Base-by-base conservation (phyloP, 2,329 filamentous ascomycete species). In the Aspergillus udagawae region DNA sequence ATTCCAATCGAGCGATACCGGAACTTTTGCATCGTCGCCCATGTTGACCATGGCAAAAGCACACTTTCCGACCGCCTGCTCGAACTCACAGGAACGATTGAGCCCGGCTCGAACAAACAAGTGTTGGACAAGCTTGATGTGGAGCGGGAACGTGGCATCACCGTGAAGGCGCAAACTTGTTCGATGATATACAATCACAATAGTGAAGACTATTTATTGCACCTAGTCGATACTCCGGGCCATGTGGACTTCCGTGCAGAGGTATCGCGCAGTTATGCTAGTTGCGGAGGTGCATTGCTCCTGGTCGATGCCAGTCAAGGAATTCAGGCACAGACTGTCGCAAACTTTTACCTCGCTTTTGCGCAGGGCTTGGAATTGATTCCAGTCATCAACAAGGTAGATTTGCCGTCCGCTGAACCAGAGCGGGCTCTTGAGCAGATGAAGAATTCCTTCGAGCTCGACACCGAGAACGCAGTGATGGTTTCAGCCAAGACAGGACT, bases 1-100 rank as follows among this genome's bases (percentile, higher is more conserved):
- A 81, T 82, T 53, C 80, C 80, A 7, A 75, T 82, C 53, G 79
- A 82, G 41, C 74, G 79, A 41, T 82, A 84, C 69, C 88, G 94
- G 61, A 99, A 99, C 75, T 99, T 99, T 74, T 99, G 94, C 76
- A 97, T 99, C 69, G 93, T 99, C 52, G 94, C 94, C 9, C 94
- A 99, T 74, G 95, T 99, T 71, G 94, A 99, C 74, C 94, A 99
- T 86, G 94, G 94, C 68, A 99, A 99, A 77, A 96, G 90, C 71
- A 99, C 94, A 4, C 86, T 99, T 53, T 93, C 89, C 64, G 94
- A 99, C 70, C 88, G 94, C 2, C 79, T 99, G 54, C 83, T 99
- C 60, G 94, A 99, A 80, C 81, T 95, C 62, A 99, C 94, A 1
- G 93, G 94, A 21, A 97, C 93, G 6, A 97, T 99, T 62, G 80